These are phyloP conservation scores for Sarocladiaceae sp. DNA, from an alignment of 2,329 filamentous ascomycete genomes.

Conservation along the genomic window DNA sequence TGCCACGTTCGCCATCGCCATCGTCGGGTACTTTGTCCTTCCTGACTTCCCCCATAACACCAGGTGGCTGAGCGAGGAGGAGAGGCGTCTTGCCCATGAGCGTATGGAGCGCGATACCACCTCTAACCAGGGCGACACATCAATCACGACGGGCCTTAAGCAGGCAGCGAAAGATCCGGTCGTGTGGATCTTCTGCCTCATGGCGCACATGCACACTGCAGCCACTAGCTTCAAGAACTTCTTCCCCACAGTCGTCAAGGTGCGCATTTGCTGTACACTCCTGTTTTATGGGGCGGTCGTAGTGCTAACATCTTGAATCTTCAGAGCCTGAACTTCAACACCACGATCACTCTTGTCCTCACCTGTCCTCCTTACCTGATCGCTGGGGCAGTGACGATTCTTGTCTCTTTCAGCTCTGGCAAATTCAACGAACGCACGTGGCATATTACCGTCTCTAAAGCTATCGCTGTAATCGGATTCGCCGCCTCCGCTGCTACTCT, in stretches of 20 bases:
- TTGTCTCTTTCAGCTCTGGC: slow-evolving; percentile 27
- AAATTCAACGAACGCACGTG: slow-evolving; percentile 38
- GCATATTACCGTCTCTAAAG: slow-evolving; percentile 36
- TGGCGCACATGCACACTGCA: slow-evolving; percentile 46
- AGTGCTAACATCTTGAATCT: too few species aligned
- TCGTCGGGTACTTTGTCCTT: slow-evolving; percentile 14
- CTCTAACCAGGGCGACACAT: slow-evolving; percentile 14
- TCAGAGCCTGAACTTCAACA: slow-evolving; percentile 38
- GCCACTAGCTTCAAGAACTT: slow-evolving; percentile 35
- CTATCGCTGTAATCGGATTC: slow-evolving; percentile 35
- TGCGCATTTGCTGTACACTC: too few species aligned
- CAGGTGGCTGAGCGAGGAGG: slow-evolving; percentile 32
- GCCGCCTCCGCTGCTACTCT: slow-evolving; percentile 20
- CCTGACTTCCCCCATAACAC: slow-evolving; percentile 34
- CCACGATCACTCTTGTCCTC: slow-evolving; percentile 43
- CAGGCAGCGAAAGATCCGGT: slow-evolving; percentile 32
- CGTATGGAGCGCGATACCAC: slow-evolving; percentile 37
- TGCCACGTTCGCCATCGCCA: too few species aligned
- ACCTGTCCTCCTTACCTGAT: slow-evolving; percentile 32
- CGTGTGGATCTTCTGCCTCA: slow-evolving; percentile 41
- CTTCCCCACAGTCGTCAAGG: slow-evolving; percentile 4
- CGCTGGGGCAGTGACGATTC: slow-evolving; percentile 22
- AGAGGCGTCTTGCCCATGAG: slow-evolving; percentile 30
- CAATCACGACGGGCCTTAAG: not conserved
- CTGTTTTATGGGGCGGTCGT: slow-evolving; percentile 19